Base-by-base conservation (phyloP, 495 filamentous ascomycete species). In the Usnea hakonensis region DNA sequence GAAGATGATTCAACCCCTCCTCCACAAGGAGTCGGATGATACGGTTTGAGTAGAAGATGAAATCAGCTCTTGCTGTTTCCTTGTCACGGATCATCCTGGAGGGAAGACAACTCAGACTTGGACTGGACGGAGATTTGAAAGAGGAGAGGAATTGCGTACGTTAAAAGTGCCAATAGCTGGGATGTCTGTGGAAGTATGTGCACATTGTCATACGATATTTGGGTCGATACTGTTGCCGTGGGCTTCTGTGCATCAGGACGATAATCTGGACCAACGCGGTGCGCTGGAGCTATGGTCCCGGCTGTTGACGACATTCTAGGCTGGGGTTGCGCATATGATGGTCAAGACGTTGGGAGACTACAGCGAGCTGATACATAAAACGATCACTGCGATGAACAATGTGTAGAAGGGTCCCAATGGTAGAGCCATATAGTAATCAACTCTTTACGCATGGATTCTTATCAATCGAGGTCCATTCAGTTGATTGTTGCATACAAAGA, bases 31-130 rank as follows among this genome's bases (percentile, higher is more conserved):
- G 81, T 28, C 95, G 90, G 70, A 97, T 97, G 71, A 98, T 97
- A 65, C 94, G 85, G 77, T 98, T 98, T 54, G 93, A 96, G 75
- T 97, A 96, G 79, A 98, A 98, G 69, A 98, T 96, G 74, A 97
- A 98, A 75, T 97, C 94, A 40, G 90, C 94, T 55, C 94, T 88
- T 36, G 82, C 80, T 11, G 95, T 98, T 66, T 87, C 81, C 75
- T 86, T 88, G 72, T 97, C 90, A 67, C 94, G 85, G 73, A 98
- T 97, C 83, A 96, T 97, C 63, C 93, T 98, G 67, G 57, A 36
- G 35, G 60, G 61, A 32, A 30, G 40, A 48, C 67, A 23, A 67
- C 58, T 65, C 57, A 60, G 61, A 59, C 44, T 64, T 64, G 68
- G 61, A 71, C 68, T 19, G 28, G 48, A 44, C 65, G 28, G 55